These are phyloP conservation scores for Metschnikowia continentalis DNA, from an alignment of 805 yeast genomes.

Conservation along the genomic window DNA sequence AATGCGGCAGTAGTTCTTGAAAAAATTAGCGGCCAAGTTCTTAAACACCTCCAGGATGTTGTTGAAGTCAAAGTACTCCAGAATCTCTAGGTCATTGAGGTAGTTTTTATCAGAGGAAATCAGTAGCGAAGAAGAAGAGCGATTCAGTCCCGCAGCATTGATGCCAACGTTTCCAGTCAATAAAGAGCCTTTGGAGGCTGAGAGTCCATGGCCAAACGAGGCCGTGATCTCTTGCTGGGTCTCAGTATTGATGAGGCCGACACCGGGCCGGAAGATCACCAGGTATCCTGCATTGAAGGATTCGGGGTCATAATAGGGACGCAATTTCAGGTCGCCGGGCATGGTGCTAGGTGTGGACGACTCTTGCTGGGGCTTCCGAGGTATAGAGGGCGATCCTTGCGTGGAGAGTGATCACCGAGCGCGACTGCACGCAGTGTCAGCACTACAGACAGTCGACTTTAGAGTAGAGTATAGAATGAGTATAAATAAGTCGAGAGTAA, in stretches of 20 bases:
- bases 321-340: slow-evolving; percentile 26
- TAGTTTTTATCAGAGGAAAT: slow-evolving; percentile 35
- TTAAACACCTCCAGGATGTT: slow-evolving; percentile 54
- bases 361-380: background rate
- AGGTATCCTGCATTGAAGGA: slow-evolving; percentile 62
- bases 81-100: slow-evolving; percentile 57
- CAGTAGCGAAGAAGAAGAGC: slow-evolving; percentile 3
- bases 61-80: slow-evolving; percentile 58
- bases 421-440: background rate
- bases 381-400: background rate
- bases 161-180: slow-evolving; percentile 13
- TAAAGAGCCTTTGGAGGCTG: slow-evolving; percentile 5
- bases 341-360: slow-evolving; percentile 2
- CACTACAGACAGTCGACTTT: background rate
- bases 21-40: slow-evolving; percentile 56
- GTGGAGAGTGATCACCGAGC: slow-evolving; percentile 1
- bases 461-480: too few species aligned
- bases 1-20: slow-evolving; percentile 65
- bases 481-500: too few species aligned
- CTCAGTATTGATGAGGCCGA: slow-evolving; percentile 52
- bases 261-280: slow-evolving; percentile 56
- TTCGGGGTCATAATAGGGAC: slow-evolving; percentile 73
- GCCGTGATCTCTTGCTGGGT: slow-evolving; percentile 35
- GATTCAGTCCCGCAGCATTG: slow-evolving; percentile 1
- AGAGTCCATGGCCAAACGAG: slow-evolving; percentile 18